Base-by-base conservation (phyloP, 2,329 filamentous ascomycete species). In the Pyrenophora teres region DNA sequence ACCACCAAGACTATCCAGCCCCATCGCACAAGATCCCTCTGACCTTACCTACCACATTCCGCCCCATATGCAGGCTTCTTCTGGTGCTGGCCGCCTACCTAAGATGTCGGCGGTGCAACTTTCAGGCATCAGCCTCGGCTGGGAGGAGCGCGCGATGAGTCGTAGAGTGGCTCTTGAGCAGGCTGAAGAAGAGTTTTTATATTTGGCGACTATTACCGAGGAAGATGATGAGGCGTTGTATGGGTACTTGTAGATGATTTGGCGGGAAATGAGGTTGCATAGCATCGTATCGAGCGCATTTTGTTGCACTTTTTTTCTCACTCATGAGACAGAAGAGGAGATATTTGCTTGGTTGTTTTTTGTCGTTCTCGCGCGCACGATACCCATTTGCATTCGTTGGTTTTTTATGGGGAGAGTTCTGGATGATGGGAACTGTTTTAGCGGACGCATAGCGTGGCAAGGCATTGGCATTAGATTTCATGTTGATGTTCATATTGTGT, bases 71-170 rank as follows among this genome's bases (percentile, higher is more conserved):
- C 36, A 54, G 7, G 40, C 21, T 30, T 36, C 46, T 30, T 30
- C 27, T 30, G 27, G 27, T 10, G 27, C 7, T 35, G 33, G 41
- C 19, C 46, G 46, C 27, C 9, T 30, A n/a, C 50, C 38, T 36
- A 56, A 56, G 38, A 41, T 56, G 42, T 50, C 50, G 8, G 50
- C 50, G 6, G 19, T 56, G 6, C 46, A 53, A 35, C 54, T 56
- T 25, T 40, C 41, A 19, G 40, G 43, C 6, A 45, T 56, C 9
- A 50, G 36, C 13, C 18, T 56, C 4, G 50, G 54, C 9, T 54
- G 51, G 51, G 44, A 54, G 19, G 38, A 46, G 38, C 41, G 48
- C 18, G 41, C 51, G 8, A 23, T 46, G 13, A 54, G 41, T 19
- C 46, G 41, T 36, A 54, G 42, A 36, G 18, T 46, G 46, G 46